Evolutionary conservation across 2,329 filamentous ascomycete species (phyloP).

Genomic region (Monosporascus sp.): DNA sequence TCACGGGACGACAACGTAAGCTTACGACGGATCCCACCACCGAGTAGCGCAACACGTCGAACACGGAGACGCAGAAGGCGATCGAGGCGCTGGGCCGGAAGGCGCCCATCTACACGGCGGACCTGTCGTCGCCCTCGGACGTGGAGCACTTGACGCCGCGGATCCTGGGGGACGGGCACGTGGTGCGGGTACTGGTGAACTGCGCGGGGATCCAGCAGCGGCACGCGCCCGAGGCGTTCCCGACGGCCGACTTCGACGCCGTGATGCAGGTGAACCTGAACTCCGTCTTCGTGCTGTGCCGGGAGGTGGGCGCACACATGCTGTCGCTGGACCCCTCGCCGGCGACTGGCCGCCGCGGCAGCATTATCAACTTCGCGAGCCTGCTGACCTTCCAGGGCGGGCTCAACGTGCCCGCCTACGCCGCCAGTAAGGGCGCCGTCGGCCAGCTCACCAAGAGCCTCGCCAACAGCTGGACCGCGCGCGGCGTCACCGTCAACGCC

Average conservation of each 20-base stretch:
- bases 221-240: conserved; percentile 70
- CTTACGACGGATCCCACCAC: background rate
- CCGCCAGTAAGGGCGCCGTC: conserved; percentile 79
- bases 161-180: conserved; percentile 54
- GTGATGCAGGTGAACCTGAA: conserved; percentile 83
- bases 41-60: conserved; percentile 38
- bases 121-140: conserved; percentile 55
- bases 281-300: conserved; percentile 71
- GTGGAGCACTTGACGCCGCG: conserved; percentile 55
- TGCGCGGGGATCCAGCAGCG: conserved; percentile 79
- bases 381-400: conserved; percentile 82
- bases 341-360: conserved; percentile 54
- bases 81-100: conserved; percentile 62
- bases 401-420: conserved; percentile 81
- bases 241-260: conserved; percentile 70
- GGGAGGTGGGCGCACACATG: conserved; percentile 76
- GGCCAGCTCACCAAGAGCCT: conserved; percentile 80
- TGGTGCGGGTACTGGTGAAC: conserved; percentile 74
- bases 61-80: conserved; percentile 49
- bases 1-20: background rate
- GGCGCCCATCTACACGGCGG: conserved; percentile 61
- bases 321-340: conserved; percentile 48
- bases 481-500: conserved; percentile 78
- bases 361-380: conserved; percentile 79
- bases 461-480: conserved; percentile 76